Percentiles rank a stretch among this genome's conserved stretches.
Evolutionary conservation across 495 filamentous ascomycete genomes (phyloP).

Genomic region (Ascodesmis nigricans): DNA sequence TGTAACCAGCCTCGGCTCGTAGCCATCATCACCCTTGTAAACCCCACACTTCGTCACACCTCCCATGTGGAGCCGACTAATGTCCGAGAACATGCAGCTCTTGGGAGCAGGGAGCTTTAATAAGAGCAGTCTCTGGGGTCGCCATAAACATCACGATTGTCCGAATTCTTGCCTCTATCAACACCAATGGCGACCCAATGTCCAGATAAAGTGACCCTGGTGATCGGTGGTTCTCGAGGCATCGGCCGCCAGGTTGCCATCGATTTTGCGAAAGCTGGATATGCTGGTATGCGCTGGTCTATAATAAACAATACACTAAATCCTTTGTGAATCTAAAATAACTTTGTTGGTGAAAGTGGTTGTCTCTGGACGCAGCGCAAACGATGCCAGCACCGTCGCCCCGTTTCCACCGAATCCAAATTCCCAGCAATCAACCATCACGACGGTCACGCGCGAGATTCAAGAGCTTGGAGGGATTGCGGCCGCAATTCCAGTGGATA

Average conservation of each 20-base stretch:
- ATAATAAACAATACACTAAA: conserved; percentile 1
- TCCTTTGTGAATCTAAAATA: not conserved
- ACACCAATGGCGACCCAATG: not conserved
- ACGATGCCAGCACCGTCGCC: conserved; percentile 30
- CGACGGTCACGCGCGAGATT: conserved; percentile 64
- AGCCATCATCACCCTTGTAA: too few relatives aligned
- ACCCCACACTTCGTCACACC: too few relatives aligned
- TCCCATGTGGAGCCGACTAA: too few relatives aligned
- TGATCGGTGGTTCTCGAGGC: conserved; percentile 53
- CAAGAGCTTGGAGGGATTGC: conserved; percentile 40
- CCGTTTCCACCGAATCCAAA: conserved; percentile 73
- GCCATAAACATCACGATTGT: too few relatives aligned
- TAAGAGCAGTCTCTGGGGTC: too few relatives aligned
- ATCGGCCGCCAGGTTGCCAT: conserved; percentile 65
- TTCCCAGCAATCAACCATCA: conserved; percentile 55
- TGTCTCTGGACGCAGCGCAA: conserved; percentile 58
- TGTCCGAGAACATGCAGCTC: too few relatives aligned
- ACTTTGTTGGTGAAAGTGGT: conserved; percentile 33
- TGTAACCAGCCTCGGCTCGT: too few relatives aligned
- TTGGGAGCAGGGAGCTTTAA: too few relatives aligned
- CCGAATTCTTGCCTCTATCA: not conserved
- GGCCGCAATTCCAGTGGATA: conserved; percentile 47
- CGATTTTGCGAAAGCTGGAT: conserved; percentile 47
- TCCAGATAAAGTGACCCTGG: conserved; percentile 34
- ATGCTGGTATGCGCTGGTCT: conserved; percentile 31